These are phyloP conservation scores for Fusarium sp. DNA, from an alignment of 2,329 filamentous ascomycete genomes.

Conservation along the genomic window DNA sequence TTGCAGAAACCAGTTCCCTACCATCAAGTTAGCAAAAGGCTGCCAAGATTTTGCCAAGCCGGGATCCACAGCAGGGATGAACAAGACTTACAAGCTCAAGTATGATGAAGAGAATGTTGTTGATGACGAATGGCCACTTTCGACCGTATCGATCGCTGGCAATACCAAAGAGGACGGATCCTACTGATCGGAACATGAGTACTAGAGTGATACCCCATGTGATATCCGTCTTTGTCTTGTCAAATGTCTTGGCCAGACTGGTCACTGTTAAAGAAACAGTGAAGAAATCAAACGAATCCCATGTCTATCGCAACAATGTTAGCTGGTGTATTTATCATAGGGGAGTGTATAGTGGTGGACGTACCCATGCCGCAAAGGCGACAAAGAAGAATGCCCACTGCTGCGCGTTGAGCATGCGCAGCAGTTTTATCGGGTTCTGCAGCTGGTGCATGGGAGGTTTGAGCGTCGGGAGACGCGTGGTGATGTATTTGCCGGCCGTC, in stretches of 20 bases:
- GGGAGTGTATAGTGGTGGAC: slow-evolving; percentile 13
- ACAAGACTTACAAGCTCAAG: slow-evolving; percentile 71
- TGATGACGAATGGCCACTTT: slow-evolving; percentile 80
- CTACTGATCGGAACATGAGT: slow-evolving; percentile 70
- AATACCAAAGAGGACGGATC: slow-evolving; percentile 66
- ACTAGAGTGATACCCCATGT: slow-evolving; percentile 74
- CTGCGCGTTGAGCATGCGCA: slow-evolving; percentile 60
- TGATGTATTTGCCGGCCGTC: slow-evolving; percentile 59
- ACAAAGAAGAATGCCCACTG: slow-evolving; percentile 69
- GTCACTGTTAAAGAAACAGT: slow-evolving; percentile 71
- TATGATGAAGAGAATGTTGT: slow-evolving; percentile 78
- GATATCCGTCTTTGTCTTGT: slow-evolving; percentile 66
- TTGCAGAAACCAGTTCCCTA: slow-evolving; percentile 74
- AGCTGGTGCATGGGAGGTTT: slow-evolving; percentile 67
- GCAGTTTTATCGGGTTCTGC: slow-evolving; percentile 63
- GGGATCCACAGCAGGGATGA: neutral
- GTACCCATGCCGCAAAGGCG: slow-evolving; percentile 68
- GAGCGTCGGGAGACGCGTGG: slow-evolving; percentile 65
- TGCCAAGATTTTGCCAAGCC: slow-evolving; percentile 9
- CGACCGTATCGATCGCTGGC: slow-evolving; percentile 67
- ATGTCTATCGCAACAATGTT: slow-evolving; percentile 54
- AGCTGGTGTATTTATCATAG: neutral
- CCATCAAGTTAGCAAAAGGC: slow-evolving; percentile 13
- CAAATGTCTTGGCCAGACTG: slow-evolving; percentile 64
- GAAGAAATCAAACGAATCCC: slow-evolving; percentile 76